phyloP scores from a whole-genome alignment of 2,329 filamentous ascomycete species.

The Colletotrichum spaethianum region DNA sequence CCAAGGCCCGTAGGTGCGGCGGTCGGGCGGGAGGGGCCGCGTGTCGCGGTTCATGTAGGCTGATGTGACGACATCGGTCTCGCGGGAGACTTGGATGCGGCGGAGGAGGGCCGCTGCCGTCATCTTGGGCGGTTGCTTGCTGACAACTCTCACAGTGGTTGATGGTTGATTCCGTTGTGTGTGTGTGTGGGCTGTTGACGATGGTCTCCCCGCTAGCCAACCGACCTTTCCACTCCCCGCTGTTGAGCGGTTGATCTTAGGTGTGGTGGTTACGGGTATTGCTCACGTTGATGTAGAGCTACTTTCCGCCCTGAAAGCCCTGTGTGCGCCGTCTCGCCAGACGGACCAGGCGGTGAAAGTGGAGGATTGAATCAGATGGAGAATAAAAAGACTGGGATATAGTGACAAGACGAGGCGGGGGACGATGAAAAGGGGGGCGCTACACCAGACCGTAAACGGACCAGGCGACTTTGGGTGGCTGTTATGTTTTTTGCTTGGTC shows the following conservation, averaged over 20 bases:
- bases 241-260: constrained; percentile 3
- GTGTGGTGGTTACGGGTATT: neutral
- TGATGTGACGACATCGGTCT: constrained; percentile 44
- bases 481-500: constrained; percentile 3
- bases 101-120: constrained; percentile 27
- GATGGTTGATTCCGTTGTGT: neutral
- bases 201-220: neutral
- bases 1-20: constrained; percentile 51
- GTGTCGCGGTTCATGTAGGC: constrained; percentile 49
- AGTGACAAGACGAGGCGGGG: neutral
- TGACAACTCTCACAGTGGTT: neutral
- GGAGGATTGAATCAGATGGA: neutral
- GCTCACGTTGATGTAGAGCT: neutral
- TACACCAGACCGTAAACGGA: constrained; percentile 8
- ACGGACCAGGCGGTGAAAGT: neutral
- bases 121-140: constrained; percentile 2
- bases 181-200: neutral
- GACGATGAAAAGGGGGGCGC: neutral
- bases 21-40: constrained; percentile 47
- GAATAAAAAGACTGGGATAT: neutral
- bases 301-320: neutral
- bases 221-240: neutral
- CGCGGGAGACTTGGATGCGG: constrained; percentile 45
- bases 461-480: constrained; percentile 19
- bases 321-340: constrained; percentile 6